These are phyloP conservation scores for Calycina herbarum DNA, from an alignment of 2,329 filamentous ascomycete species.

Conservation along the genomic window DNA sequence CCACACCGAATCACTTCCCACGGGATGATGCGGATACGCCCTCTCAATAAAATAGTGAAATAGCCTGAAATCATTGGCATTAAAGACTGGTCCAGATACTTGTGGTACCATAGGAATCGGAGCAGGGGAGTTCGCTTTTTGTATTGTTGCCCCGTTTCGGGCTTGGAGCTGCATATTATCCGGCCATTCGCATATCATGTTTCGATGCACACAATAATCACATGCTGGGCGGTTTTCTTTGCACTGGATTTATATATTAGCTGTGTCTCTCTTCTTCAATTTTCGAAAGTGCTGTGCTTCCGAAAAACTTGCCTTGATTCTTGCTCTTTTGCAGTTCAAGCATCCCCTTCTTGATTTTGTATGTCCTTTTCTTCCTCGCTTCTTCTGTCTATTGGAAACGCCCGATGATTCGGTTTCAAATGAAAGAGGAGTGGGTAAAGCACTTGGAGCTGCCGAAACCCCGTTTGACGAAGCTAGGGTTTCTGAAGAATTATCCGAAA, in stretches of 20 bases:
- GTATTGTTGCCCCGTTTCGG: conserved; percentile 18
- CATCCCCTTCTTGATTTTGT: conserved; percentile 67
- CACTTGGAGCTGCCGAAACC: background rate
- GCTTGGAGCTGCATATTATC: conserved; percentile 45
- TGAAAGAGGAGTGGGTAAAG: background rate
- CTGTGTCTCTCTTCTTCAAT: background rate
- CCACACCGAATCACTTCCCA: conserved; percentile 67
- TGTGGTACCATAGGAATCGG: conserved; percentile 36
- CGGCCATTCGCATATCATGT: conserved; percentile 65
- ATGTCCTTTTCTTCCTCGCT: conserved; percentile 46
- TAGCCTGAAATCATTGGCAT: conserved; percentile 64
- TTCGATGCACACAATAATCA: conserved; percentile 63
- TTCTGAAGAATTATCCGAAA: background rate
- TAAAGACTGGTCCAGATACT: conserved; percentile 48
- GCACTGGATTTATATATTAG: conserved; percentile 46
- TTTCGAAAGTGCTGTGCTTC: background rate
- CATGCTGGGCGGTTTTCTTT: conserved; percentile 64
- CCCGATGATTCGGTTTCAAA: background rate
- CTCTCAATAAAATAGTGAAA: conserved; percentile 65
- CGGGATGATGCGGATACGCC: conserved; percentile 63
- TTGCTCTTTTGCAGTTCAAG: conserved; percentile 65
- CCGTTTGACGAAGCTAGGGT: background rate
- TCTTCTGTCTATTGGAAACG: background rate
- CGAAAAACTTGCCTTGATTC: conserved; percentile 55
- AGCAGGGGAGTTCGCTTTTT: conserved; percentile 12